Percentiles rank a stretch among this genome's conserved stretches.
Conservation (phyloP, 495 filamentous ascomycete genomes). For the Aspergillus ostianus region DNA sequence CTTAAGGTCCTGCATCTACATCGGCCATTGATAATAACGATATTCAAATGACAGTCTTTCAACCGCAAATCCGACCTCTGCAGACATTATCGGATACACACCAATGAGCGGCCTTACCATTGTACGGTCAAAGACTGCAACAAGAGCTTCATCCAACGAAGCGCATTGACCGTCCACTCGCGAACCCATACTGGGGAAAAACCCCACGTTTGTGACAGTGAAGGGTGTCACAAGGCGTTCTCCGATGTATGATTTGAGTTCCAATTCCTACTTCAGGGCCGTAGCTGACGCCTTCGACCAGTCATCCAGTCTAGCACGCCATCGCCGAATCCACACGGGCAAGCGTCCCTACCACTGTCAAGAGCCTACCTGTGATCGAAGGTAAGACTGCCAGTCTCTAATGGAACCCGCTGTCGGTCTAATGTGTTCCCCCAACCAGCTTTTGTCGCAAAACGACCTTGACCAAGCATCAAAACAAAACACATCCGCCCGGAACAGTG, state of each 20-base stretch:
- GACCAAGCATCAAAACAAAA: constrained; percentile 75
- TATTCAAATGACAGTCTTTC: constrained; percentile 61
- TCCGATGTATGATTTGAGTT: constrained; percentile 65
- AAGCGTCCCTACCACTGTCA: constrained; percentile 82
- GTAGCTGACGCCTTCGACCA: constrained; percentile 25
- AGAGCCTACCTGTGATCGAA: constrained; percentile 75
- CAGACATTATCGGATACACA: constrained; percentile 86
- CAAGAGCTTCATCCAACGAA: constrained; percentile 89
- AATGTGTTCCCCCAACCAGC: constrained; percentile 40
- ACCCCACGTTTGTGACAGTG: constrained; percentile 77
- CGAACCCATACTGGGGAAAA: constrained; percentile 90
- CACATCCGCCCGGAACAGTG: constrained; percentile 61
- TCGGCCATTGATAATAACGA: constrained; percentile 3
- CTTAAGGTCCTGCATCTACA: neutral
- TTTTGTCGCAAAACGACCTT: constrained; percentile 88
- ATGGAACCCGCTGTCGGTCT: neutral
- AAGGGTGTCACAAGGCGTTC: constrained; percentile 80
- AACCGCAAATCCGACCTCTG: constrained; percentile 91
- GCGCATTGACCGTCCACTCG: constrained; percentile 82
- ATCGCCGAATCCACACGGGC: constrained; percentile 84
- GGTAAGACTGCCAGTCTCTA: constrained; percentile 46
- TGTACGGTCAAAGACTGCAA: constrained; percentile 69
- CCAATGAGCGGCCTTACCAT: constrained; percentile 80
- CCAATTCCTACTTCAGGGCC: neutral
- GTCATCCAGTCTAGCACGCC: constrained; percentile 85